Conservation (phyloP, 176 grass and related monocot species). For the Bonia amplexicaulis region DNA sequence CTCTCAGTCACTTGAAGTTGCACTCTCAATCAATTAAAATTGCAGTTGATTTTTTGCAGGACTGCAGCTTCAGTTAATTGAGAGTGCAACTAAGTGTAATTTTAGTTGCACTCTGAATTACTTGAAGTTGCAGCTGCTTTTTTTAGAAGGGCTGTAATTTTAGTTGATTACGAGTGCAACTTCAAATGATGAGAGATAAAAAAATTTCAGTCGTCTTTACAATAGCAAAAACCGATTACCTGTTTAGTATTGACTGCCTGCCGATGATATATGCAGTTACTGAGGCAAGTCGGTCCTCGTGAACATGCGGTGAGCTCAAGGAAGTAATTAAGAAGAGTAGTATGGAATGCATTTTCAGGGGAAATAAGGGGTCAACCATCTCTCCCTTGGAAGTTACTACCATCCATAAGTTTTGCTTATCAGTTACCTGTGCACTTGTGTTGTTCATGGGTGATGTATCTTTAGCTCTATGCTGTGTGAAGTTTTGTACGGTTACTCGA, state of each 20-base stretch:
- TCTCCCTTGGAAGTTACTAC: slow-evolving; percentile 4
- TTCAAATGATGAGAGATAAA: too few relatives aligned
- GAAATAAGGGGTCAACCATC: not conserved
- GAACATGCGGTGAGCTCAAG: slow-evolving; percentile 36
- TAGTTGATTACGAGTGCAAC: too few relatives aligned
- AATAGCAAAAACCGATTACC: too few relatives aligned
- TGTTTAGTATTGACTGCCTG: not conserved
- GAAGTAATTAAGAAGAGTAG: slow-evolving; percentile 25
- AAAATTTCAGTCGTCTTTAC: too few relatives aligned
- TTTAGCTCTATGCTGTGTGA: not conserved
- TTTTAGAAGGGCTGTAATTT: too few relatives aligned
- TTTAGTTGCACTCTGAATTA: too few relatives aligned
- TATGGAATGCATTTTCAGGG: slow-evolving; percentile 7
- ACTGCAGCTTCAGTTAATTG: too few relatives aligned
- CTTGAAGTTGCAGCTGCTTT: too few relatives aligned
- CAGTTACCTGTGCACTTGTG: not conserved
- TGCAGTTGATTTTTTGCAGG: too few relatives aligned
- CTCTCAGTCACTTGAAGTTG: too few relatives aligned
- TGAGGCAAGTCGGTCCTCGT: slow-evolving; percentile 48
- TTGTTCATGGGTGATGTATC: slow-evolving; percentile 2
- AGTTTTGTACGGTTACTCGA: not conserved
- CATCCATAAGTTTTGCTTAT: slow-evolving; percentile 29
- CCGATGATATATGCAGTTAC: slow-evolving; percentile 37
- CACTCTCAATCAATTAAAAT: too few relatives aligned
- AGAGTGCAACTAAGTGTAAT: too few relatives aligned